Evolutionary conservation across 2,329 filamentous ascomycete species (phyloP).

Genomic region (Sporothrix pallida): DNA sequence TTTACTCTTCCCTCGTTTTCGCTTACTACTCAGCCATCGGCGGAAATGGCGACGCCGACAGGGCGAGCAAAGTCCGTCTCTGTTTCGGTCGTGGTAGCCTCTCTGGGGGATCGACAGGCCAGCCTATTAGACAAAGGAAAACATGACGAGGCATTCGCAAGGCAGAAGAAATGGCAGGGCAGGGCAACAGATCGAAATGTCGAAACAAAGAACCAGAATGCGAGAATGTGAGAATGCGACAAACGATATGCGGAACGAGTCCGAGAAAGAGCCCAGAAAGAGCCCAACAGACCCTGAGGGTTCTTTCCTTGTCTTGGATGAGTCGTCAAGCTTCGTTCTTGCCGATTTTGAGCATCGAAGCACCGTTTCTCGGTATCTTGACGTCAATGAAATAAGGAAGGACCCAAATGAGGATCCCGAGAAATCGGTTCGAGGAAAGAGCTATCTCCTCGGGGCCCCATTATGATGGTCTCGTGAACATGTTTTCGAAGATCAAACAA

Average conservation of each 20-base stretch:
- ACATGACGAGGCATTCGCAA: neutral
- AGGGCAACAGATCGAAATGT: neutral
- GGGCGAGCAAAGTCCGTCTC: neutral
- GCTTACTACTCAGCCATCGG: conserved; percentile 11
- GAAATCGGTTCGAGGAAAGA: neutral
- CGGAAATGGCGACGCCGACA: conserved; percentile 23
- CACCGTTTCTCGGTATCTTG: neutral
- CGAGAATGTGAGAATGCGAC: neutral
- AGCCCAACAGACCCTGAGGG: conserved; percentile 11
- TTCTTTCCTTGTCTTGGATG: neutral
- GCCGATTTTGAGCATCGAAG: neutral
- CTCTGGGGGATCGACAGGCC: neutral
- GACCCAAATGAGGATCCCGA: too few relatives aligned
- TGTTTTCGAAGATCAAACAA: neutral
- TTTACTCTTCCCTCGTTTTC: conserved; percentile 5
- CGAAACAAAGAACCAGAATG: conserved; percentile 8
- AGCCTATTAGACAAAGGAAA: conserved; percentile 8
- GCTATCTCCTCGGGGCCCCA: neutral
- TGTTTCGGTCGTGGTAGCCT: neutral
- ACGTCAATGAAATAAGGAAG: too few relatives aligned
- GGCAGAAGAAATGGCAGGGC: neutral
- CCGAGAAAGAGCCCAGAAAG: neutral
- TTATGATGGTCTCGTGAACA: conserved; percentile 11
- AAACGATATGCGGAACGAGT: neutral
- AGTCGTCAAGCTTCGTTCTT: neutral